A percentile compares a stretch with the other conserved stretches of the same genome.
phyloP scores from a whole-genome alignment of 495 filamentous ascomycete species.

The Stereocaulon alpinum region DNA sequence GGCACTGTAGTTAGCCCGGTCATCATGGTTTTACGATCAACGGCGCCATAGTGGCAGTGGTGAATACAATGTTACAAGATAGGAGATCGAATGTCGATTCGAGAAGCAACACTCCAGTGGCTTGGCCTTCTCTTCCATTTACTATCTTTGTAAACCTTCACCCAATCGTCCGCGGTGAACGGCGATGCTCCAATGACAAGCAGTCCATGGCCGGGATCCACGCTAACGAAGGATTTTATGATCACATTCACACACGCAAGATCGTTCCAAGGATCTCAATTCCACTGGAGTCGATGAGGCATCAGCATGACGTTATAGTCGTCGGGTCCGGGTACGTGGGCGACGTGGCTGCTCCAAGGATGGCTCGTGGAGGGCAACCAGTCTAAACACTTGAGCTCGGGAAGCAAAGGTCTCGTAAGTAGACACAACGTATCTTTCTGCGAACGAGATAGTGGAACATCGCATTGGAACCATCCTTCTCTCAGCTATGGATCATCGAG shows the following conservation, averaged over 20 bases:
- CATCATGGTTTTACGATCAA: not conserved
- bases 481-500: not conserved
- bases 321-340: not conserved
- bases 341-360: constrained; percentile 1
- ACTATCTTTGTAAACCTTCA: not conserved
- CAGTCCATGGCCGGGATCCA: not conserved
- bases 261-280: not conserved
- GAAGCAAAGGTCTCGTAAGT: not conserved
- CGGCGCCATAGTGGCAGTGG: not conserved
- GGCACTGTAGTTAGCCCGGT: not conserved
- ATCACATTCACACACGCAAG: not conserved
- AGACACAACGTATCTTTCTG: not conserved
- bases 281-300: not conserved
- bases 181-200: not conserved
- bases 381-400: not conserved
- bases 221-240: not conserved
- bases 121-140: not conserved
- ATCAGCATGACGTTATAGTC: constrained; percentile 1
- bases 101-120: not conserved
- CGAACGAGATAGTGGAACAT: not conserved
- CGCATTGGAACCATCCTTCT: not conserved
- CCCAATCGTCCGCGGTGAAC: not conserved
- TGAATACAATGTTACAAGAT: not conserved
- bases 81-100: not conserved
- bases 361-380: not conserved